A percentile compares a stretch with the other conserved stretches of the same genome.
Evolutionary conservation across 2,329 filamentous ascomycete species (phyloP).

Genomic region (Samsoniella hepiali): DNA sequence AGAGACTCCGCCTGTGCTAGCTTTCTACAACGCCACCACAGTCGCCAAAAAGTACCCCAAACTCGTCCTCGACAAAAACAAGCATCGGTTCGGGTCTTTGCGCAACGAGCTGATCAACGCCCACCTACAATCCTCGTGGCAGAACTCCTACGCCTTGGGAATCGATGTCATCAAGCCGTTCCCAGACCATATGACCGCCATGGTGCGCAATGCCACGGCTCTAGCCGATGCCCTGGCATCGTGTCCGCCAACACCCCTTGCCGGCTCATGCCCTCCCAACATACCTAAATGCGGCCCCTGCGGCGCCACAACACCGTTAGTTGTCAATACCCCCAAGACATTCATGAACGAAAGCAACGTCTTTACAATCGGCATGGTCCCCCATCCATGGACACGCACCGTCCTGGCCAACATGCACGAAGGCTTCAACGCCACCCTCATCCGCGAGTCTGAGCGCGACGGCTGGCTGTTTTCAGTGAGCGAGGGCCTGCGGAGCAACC

Average conservation of each 20-base stretch:
- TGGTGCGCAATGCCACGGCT: constrained; percentile 66
- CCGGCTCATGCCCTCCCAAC: constrained; percentile 81
- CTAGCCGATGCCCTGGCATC: constrained; percentile 72
- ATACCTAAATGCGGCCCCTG: constrained; percentile 71
- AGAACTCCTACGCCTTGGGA: constrained; percentile 71
- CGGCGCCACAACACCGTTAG: constrained; percentile 57
- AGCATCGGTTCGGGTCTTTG: constrained; percentile 53
- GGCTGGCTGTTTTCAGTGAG: constrained; percentile 73
- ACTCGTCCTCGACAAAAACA: constrained; percentile 54
- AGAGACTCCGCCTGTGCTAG: constrained; percentile 62
- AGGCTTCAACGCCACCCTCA: constrained; percentile 59
- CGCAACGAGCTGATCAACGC: constrained; percentile 76
- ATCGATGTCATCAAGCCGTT: constrained; percentile 80
- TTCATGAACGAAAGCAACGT: constrained; percentile 69
- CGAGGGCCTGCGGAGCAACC: constrained; percentile 61
- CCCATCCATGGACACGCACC: constrained; percentile 84
- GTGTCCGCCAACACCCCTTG: constrained; percentile 71
- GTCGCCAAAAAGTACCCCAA: constrained; percentile 65
- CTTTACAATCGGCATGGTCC: constrained; percentile 83
- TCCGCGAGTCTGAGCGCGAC: constrained; percentile 70
- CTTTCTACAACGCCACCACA: constrained; percentile 67
- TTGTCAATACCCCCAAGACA: constrained; percentile 60
- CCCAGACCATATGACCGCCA: constrained; percentile 67
- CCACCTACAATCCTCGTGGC: constrained; percentile 83
- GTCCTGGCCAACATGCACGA: constrained; percentile 62